Base-by-base conservation (phyloP, 2,329 filamentous ascomycete species). In the Colletotrichum gigasporum region DNA sequence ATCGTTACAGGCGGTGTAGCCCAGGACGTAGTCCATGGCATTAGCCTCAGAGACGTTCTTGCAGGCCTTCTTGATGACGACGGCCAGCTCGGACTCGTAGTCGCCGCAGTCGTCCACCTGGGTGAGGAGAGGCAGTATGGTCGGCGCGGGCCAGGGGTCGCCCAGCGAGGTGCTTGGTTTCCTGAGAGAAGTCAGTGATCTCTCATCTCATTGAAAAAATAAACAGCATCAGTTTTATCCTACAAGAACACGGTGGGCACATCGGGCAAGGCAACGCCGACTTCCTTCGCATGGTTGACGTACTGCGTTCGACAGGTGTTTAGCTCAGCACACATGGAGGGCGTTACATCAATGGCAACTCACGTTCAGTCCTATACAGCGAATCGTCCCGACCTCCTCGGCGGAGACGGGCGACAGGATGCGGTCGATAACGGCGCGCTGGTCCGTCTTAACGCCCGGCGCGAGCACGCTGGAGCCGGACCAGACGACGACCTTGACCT, bases 1-100 rank as follows among this genome's bases (percentile, higher is more conserved):
- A 70, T 91, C 88, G 75, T 90, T 91, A 69, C 83, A 82, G 20
- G 83, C 82, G 0, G 86, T 88, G 72, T 91, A 91, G 26, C 88
- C 88, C 2, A 90, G 82, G 4, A 91, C 80, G 69, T 90, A 88
- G 67, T 84, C 80, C 52, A 87, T 71, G 5, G 87, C 86, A 26
- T 89, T 81, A 0, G 77, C 79, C 68, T 87, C 85, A 45, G 80
- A 76, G 9, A 88, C 85, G 67, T 89, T 86, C 78, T 80, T 73
- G 74, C 79, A 77, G 11, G 77, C 72, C 67, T 78, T 79, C 30
- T 84, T 83, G 42, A 89, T 82, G 11, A 89, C 79, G 28, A 88
- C 80, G 11, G 82, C 85, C 52, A 89, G 79, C 74, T 89, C 86
- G 3, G 84, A 83, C 72, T 88, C 85, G 71, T 87, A 87, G 74